Conservation (phyloP, 208 protist genomes). For the Crithidia thermophila region DNA sequence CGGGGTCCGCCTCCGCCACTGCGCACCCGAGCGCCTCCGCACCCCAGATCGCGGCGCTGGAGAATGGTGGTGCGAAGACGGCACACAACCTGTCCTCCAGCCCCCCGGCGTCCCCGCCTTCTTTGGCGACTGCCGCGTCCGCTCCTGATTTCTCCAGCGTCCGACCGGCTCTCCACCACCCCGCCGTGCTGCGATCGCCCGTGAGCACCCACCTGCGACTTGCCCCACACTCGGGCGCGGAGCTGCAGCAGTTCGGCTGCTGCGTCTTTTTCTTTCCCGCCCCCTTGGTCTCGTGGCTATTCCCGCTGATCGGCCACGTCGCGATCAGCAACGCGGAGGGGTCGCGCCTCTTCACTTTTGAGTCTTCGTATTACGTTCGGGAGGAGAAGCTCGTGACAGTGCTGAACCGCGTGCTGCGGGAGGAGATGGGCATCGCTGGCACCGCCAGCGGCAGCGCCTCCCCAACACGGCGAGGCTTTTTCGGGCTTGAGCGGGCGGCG, state of each 20-base stretch:
- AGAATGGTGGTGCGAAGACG: not conserved
- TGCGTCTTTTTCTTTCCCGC: constrained; percentile 89
- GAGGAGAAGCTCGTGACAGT: constrained; percentile 59
- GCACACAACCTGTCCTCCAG: not conserved
- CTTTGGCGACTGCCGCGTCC: not conserved
- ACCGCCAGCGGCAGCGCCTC: not conserved
- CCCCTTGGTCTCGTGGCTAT: constrained; percentile 77
- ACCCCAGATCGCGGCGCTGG: no score
- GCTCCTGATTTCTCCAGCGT: constrained; percentile 1
- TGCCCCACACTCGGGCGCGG: not conserved
- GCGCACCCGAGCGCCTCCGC: no score
- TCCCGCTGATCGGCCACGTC: constrained; percentile 81
- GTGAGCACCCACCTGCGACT: constrained; percentile 1
- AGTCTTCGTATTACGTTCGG: constrained; percentile 67
- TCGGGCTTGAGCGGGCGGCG: not conserved
- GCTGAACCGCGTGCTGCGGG: constrained; percentile 38
- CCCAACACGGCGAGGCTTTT: not conserved
- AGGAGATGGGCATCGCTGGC: constrained; percentile 3
- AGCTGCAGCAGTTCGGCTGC: constrained; percentile 71
- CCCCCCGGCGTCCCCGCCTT: constrained; percentile 1
- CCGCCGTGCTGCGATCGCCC: constrained; percentile 4
- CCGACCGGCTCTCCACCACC: not conserved
- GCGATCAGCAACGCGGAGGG: constrained; percentile 83
- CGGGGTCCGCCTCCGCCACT: not conserved
- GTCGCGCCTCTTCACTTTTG: constrained; percentile 66